Conservation (phyloP, 2,329 filamentous ascomycete species). For the Talaromyces sp. region DNA sequence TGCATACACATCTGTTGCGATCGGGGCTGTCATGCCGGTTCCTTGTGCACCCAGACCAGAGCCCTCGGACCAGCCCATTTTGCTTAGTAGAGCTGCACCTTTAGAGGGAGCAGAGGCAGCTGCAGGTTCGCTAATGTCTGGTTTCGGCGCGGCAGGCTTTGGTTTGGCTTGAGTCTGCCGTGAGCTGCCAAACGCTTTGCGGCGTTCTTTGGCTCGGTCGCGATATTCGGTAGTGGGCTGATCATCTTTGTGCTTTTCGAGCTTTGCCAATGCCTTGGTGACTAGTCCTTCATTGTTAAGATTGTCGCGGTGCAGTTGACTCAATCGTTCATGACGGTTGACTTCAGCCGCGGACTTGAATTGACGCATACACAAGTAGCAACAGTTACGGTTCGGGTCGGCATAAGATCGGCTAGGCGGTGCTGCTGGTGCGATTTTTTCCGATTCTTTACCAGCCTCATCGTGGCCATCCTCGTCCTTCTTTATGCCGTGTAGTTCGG, state of each 20-base stretch:
- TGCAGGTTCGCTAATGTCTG: constrained; percentile 28
- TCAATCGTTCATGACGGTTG: constrained; percentile 58
- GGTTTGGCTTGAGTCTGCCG: constrained; percentile 25
- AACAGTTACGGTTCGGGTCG: constrained; percentile 56
- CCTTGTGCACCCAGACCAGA: constrained; percentile 49
- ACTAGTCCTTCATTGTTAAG: constrained; percentile 51
- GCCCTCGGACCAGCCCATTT: constrained; percentile 51
- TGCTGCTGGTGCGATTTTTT: constrained; percentile 21
- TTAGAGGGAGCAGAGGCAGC: constrained; percentile 39
- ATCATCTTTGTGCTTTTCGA: constrained; percentile 42
- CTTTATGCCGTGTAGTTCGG: constrained; percentile 59
- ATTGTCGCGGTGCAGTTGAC: constrained; percentile 56
- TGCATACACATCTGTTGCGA: constrained; percentile 49
- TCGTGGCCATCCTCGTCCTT: constrained; percentile 28
- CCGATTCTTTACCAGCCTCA: constrained; percentile 16
- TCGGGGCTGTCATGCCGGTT: constrained; percentile 47
- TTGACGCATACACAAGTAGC: constrained; percentile 60
- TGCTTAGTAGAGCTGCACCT: constrained; percentile 50
- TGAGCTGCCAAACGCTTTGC: constrained; percentile 41
- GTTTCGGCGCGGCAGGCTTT: constrained; percentile 24
- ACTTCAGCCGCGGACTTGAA: constrained; percentile 56
- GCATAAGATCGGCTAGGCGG: constrained; percentile 57
- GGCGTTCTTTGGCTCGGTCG: constrained; percentile 47
- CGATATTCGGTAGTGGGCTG: constrained; percentile 41
- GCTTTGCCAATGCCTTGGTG: constrained; percentile 39